Evolutionary conservation across 2,329 filamentous ascomycete genomes (phyloP).

Genomic region (Stylonectria norvegica): DNA sequence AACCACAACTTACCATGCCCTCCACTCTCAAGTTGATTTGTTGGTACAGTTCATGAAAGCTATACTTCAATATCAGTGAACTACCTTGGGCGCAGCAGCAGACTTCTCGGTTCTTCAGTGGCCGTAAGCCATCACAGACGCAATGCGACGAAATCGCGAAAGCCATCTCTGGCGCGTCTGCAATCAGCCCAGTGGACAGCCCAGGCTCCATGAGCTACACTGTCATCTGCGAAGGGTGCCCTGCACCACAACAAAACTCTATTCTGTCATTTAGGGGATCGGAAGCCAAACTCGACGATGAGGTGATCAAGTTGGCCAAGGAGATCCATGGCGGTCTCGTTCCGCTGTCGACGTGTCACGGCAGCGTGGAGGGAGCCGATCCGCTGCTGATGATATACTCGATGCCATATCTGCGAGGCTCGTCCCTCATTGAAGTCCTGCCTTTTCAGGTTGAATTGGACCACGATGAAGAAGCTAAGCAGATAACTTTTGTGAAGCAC

Average conservation of each 20-base stretch:
- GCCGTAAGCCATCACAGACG: constrained; percentile 19
- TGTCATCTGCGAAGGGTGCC: constrained; percentile 20
- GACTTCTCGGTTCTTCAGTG: constrained; percentile 16
- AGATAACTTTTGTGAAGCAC: constrained; percentile 14
- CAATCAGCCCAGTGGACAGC: constrained; percentile 20
- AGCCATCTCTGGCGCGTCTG: constrained; percentile 17
- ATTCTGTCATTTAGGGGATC: constrained; percentile 16
- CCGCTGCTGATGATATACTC: constrained; percentile 22
- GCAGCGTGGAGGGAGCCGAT: constrained; percentile 23
- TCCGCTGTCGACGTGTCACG: constrained; percentile 21
- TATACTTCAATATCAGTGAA: constrained; percentile 8
- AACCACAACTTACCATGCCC: constrained; percentile 1
- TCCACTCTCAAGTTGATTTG: too few species aligned
- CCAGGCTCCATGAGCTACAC: constrained; percentile 30
- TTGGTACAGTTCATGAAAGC: constrained; percentile 4
- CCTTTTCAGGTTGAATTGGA: constrained; percentile 20
- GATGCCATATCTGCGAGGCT: constrained; percentile 23
- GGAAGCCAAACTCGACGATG: constrained; percentile 7
- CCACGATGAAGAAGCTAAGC: constrained; percentile 13
- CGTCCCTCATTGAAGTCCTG: constrained; percentile 21
- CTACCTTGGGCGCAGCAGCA: constrained; percentile 12
- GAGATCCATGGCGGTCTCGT: constrained; percentile 26
- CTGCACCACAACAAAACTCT: constrained; percentile 8
- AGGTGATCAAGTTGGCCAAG: constrained; percentile 22
- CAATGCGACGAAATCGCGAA: constrained; percentile 23